These are phyloP conservation scores for Inga oerstediana DNA, from an alignment of 306 rosid species.

Conservation along the genomic window DNA sequence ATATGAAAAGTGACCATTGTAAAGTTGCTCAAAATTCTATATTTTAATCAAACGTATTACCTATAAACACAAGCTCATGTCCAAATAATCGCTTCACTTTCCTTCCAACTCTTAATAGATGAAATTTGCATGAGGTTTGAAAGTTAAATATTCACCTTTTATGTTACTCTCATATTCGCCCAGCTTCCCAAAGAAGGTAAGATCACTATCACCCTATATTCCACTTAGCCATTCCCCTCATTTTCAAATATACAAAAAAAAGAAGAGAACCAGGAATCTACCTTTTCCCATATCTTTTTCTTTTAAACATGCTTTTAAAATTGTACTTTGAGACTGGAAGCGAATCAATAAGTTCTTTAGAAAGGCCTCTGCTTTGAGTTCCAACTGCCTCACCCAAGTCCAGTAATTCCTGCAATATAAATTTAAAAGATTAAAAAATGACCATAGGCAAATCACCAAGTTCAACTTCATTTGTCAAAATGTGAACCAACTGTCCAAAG, in stretches of 20 bases:
- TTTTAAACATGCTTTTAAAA: constrained; percentile 68
- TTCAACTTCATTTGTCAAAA: constrained; percentile 23
- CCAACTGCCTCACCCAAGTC: constrained; percentile 92
- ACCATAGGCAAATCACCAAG: constrained; percentile 11
- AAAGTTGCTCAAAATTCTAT: background rate
- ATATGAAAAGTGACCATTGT: background rate
- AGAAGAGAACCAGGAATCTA: constrained; percentile 35
- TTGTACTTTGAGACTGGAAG: constrained; percentile 82
- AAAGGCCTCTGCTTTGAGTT: constrained; percentile 83
- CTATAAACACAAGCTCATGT: background rate
- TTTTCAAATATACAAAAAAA: background rate
- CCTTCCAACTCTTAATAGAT: constrained; percentile 8
- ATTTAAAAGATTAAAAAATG: constrained; percentile 23
- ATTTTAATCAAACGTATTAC: background rate
- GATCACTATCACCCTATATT: background rate
- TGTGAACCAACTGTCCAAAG: constrained; percentile 10
- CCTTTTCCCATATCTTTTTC: constrained; percentile 75
- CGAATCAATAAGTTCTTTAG: constrained; percentile 71
- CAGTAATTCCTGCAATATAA: constrained; percentile 65
- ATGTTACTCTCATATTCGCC: constrained; percentile 9
- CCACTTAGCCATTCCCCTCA: background rate
- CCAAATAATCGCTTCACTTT: background rate
- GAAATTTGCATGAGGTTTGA: background rate
- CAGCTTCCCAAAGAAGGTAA: background rate
- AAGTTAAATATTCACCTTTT: constrained; percentile 9